Evolutionary conservation across 176 grass and related monocot genomes (phyloP), one percentile per base, ranked within the genome.

Genomic region (Eleusine coracana): DNA sequence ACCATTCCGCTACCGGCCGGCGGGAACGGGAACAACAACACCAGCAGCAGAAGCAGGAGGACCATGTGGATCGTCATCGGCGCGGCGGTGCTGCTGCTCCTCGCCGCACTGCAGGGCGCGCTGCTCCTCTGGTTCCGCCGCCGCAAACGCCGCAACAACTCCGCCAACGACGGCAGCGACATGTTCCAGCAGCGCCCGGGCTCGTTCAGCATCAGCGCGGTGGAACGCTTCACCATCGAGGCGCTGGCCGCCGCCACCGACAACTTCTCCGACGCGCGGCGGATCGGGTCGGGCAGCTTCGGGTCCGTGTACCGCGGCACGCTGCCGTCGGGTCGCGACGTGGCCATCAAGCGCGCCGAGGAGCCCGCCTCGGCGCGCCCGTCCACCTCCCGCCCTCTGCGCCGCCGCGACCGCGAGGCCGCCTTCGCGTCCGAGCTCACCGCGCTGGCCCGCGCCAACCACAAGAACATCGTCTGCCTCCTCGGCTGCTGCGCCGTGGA

Each of bases 381-480:
- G 50, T 88, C 90, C 39, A 91, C 83, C 84, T 91, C 91, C 20
- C 75, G 74, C 1, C 89, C 89, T 3, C 83, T 78, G n/a, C 92
- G 88, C 10, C 83, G 74, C 0, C 86, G 87, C 64, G 90, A 94
- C 84, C 83, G 84, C 10, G 92, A 98, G 82, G 61, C 90, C 46
- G 95, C 95, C 20, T 98, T 98, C 86, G 62, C 86, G 66, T 91
- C 92, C 12, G 95, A 98, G 90, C 81, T 98, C 0, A 84, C 89
- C 20, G 88, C 93, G 82, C 88, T 98, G 45, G 90, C 95, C 42
- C 90, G 90, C 25, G 89, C 90, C 69, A 98, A 95, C 86, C 95
- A 98, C 84, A 88, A 86, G 86, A 98, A 98, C 84, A 91, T 98
- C 44, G 95, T 98, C 23, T 86, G 88, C 77, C 82, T 98, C 21